A percentile compares a stretch with the other conserved stretches of the same genome.
phyloP scores from a whole-genome alignment of 1,139 yeast genomes.

The Geotrichum reessii region DNA sequence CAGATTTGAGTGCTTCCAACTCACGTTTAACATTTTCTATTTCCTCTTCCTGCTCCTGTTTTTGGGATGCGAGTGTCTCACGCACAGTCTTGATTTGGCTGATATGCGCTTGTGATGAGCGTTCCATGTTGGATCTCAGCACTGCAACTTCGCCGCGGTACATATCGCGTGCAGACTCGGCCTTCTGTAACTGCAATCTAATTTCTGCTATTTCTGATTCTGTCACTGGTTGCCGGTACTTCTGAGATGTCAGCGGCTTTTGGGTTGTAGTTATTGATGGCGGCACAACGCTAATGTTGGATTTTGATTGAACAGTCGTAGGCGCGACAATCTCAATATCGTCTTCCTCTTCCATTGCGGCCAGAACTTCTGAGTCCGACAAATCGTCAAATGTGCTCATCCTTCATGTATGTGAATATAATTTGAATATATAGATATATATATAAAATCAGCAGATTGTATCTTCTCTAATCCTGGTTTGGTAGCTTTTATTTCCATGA shows the following conservation, averaged over 20 bases:
- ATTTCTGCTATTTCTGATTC: background rate
- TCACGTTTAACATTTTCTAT: conserved; percentile 41
- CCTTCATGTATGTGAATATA: background rate
- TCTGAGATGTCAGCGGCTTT: background rate
- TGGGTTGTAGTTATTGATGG: background rate
- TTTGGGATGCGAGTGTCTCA: conserved; percentile 40
- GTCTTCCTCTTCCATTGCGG: conserved; percentile 16
- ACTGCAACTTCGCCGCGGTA: conserved; percentile 66
- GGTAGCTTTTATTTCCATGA: too few species aligned
- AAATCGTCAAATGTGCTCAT: conserved; percentile 27
- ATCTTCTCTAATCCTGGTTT: too few species aligned
- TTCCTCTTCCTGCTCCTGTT: conserved; percentile 43
- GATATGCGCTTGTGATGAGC: conserved; percentile 42
- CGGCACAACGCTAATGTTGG: background rate
- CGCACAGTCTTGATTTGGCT: conserved; percentile 8
- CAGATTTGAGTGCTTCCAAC: conserved; percentile 59
- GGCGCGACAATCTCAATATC: background rate
- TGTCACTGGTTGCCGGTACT: background rate
- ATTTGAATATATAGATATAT: too few species aligned
- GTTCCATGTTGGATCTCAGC: conserved; percentile 56
- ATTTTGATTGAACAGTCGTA: background rate
- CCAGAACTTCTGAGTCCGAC: conserved; percentile 20
- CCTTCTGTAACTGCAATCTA: conserved; percentile 20
- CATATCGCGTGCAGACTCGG: conserved; percentile 12
- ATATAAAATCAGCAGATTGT: too few species aligned